Evolutionary conservation across 495 filamentous ascomycete genomes (phyloP).

Genomic region (Penicillium soppii): DNA sequence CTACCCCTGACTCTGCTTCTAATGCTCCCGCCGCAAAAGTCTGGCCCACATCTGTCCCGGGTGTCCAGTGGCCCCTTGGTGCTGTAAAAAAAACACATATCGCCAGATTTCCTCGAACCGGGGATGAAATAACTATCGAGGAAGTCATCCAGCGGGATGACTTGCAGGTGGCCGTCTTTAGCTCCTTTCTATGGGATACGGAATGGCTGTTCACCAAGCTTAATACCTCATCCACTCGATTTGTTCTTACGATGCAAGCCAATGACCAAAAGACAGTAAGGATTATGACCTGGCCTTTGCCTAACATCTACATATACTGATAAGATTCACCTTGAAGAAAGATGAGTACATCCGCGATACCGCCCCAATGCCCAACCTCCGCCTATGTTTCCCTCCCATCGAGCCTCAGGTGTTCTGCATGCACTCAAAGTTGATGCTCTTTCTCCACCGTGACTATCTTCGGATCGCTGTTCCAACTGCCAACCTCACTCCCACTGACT

Average conservation of each 20-base stretch:
- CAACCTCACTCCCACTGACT: constrained; percentile 78
- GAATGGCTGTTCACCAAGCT: constrained; percentile 69
- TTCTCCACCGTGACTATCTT: constrained; percentile 67
- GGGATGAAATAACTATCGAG: constrained; percentile 83
- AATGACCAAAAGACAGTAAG: constrained; percentile 56
- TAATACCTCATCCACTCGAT: constrained; percentile 48
- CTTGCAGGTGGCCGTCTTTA: constrained; percentile 75
- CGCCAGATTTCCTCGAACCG: constrained; percentile 49
- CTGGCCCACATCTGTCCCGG: constrained; percentile 22
- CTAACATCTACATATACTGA: not conserved
- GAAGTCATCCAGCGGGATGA: constrained; percentile 76
- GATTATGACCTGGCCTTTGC: not conserved
- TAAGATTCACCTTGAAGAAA: constrained; percentile 18
- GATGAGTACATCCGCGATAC: constrained; percentile 46
- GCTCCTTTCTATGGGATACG: constrained; percentile 83
- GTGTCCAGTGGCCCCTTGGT: constrained; percentile 65
- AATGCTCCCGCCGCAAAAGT: not conserved
- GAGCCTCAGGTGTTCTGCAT: constrained; percentile 63
- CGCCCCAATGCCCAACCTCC: constrained; percentile 52
- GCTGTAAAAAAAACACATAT: constrained; percentile 82
- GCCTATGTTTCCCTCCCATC: constrained; percentile 80
- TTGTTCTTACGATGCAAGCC: constrained; percentile 70
- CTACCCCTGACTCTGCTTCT: not conserved
- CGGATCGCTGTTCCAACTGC: constrained; percentile 78
- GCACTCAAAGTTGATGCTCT: constrained; percentile 87